Evolutionary conservation across 306 rosid genomes (phyloP), one percentile per base, ranked within the genome.

Genomic region (Vicia villosa): DNA sequence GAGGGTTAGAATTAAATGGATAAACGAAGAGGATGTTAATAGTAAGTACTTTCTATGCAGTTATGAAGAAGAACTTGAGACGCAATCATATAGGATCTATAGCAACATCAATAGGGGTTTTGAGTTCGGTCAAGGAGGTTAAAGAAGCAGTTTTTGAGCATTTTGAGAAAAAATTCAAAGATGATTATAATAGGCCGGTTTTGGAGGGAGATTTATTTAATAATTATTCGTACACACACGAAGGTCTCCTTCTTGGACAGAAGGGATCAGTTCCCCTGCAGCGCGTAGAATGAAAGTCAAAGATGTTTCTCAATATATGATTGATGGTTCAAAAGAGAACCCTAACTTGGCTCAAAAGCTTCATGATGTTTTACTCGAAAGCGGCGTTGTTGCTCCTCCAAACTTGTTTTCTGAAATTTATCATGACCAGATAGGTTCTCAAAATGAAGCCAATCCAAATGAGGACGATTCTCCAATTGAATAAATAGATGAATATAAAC

Each of bases 221-320:
- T 69, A 90, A 49, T 82, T 83, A 85, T 86, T 80, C 92, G 14
- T 76, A 74, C 67, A 15, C 16, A 34, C 97, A 89, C 73, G 83
- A 59, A 89, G 97, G 82, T 91, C 95, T 66, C 97, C 99, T 75
- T 87, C 99, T 68, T 95, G 99, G 99, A 95, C 97, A 28, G 97
- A 95, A 85, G 99, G 99, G 65, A 84, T 91, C 58, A 89, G 92
- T 74, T 91, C 97, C 50, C 99, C 99, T 66, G 99, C 95, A 3
- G 96, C 72, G 55, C 91, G 79, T 30, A 83, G 89, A 83, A 87
- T 70, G 97, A 91, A 91, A 78, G 97, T 89, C 72, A 95, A 91
- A 73, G 96, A 94, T 84, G 92, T 91, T 75, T 95, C 97, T 28
- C 90, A 91, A 73, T 95, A 95, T 83, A 91, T 91, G 99, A 95